Evolutionary conservation across 2,329 filamentous ascomycete genomes (phyloP), one percentile per base, ranked within the genome.

Genomic region (Rasamsonia emersonii): DNA sequence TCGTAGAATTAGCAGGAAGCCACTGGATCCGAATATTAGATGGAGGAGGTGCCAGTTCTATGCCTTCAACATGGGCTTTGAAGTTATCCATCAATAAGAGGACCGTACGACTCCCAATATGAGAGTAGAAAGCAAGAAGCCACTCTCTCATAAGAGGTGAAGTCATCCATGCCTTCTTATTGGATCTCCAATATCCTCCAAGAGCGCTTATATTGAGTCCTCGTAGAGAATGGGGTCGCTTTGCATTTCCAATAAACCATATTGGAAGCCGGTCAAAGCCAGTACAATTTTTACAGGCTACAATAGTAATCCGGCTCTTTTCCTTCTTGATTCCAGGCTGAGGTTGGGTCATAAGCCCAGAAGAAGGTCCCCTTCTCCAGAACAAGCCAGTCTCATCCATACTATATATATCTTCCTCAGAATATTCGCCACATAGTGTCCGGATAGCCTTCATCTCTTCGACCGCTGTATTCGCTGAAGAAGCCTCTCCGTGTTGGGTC

Each of bases 181-280:
- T 36, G 11, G 46, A 40, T 13, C 37, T n/a, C n/a, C n/a, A n/a
- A n/a, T n/a, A n/a, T n/a, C n/a, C n/a, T n/a, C n/a, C n/a, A n/a
- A n/a, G n/a, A n/a, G n/a, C n/a, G n/a, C n/a, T 28, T 3, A 41
- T 31, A 31, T 49, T 50, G 11, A 43, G 34, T 7, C 32, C 25
- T 11, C 37, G 24, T 18, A 50, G 39, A 15, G 42, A 32, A 8
- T 36, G 32, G 2, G 45, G 47, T 13, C 20, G 43, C 18, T 39
- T 24, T 11, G 42, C 38, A 25, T 37, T 41, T 7, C 41, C 43
- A 28, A 49, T 41, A 13, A 42, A 26, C 33, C 38, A 46, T 7
- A 48, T 32, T 16, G 38, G 41, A n/a, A 43, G 32, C n/a, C 44
- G 39, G 20, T 49, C 46, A 13, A 41, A 37, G 7, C 43, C 43